These are phyloP conservation scores for Boeremia exigua DNA, from an alignment of 2,329 filamentous ascomycete species.

Conservation along the genomic window DNA sequence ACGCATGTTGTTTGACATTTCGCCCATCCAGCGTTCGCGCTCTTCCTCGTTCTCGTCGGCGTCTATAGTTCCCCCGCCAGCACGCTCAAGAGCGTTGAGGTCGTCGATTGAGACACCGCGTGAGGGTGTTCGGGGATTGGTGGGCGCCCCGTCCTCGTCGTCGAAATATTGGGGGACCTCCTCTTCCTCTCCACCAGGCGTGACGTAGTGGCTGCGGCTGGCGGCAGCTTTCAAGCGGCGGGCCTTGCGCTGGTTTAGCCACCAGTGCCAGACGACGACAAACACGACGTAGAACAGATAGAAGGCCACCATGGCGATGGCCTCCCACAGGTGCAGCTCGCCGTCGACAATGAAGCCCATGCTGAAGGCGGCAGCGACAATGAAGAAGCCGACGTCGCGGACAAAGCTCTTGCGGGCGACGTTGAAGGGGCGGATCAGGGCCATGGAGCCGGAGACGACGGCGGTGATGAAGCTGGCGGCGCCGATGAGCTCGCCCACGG, in stretches of 20 bases:
- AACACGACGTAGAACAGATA: conserved; percentile 88
- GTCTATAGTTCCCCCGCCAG: conserved; percentile 63
- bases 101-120: conserved; percentile 65
- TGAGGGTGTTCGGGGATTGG: conserved; percentile 46
- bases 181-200: conserved; percentile 64
- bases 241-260: conserved; percentile 68
- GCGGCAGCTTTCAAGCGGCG: conserved; percentile 71
- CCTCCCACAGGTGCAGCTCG: conserved; percentile 85
- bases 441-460: conserved; percentile 97
- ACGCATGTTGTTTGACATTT: conserved; percentile 93
- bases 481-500: conserved; percentile 91
- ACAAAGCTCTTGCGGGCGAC: conserved; percentile 90
- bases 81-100: conserved; percentile 65
- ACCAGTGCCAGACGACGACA: conserved; percentile 94
- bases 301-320: conserved; percentile 85
- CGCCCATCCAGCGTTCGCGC: conserved; percentile 70
- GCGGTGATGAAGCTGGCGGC: conserved; percentile 96
- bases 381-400: conserved; percentile 90
- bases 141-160: conserved; percentile 61
- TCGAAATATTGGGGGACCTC: conserved; percentile 61
- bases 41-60: conserved; percentile 66
- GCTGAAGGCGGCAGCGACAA: conserved; percentile 83
- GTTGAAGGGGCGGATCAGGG: conserved; percentile 90
- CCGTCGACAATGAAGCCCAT: conserved; percentile 89
- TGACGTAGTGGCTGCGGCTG: conserved; percentile 76